Evolutionary conservation across 805 yeast species (phyloP), one percentile per base, ranked within the genome.

Genomic region (Starmerella khaoyaiensis): DNA sequence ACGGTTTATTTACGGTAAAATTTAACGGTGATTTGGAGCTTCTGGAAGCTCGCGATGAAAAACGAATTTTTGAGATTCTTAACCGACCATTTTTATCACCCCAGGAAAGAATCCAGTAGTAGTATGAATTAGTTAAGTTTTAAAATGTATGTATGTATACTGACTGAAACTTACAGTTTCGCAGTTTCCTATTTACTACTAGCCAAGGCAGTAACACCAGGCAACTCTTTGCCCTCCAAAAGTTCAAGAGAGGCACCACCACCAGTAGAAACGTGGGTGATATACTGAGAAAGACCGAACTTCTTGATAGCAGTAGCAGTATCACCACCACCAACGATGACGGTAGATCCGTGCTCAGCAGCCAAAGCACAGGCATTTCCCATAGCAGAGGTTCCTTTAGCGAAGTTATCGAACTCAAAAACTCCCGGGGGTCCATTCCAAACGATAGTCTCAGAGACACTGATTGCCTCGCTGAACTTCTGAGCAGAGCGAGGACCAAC

Each of bases 401-500:
- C 79, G 61, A 90, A 90, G 57, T 71, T 72, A 53, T 82, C 94
- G 59, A 90, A 90, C 71, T 90, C 98, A 63, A 90, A 90, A 55
- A 90, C 98, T 73, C 98, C 98, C 66, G 98, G 96, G 50, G 98
- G 98, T 63, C 98, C 98, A 72, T 90, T 90, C 98, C 98, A 90
- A 61, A 90, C 90, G 57, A 90, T 87, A 57, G 98, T 90, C 76
- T 87, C 84, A 54, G 98, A 93, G 66, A 78, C 71, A 50, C 79
- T 79, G 54, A 90, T 82, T 49, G 94, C 77, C 50, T 68, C 76
- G 51, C 77, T 72, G 61, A 80, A 90, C 53, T 79, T 71, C 64
- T 75, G 71, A 57, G 74, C 69, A 46, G 94, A 72, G 69, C 81
- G 77, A 67, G 84, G 86, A 67, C 98, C 98, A 56, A 76, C 75